Base-by-base conservation (phyloP, 2,329 filamentous ascomycete species). In the Pseudovirgaria hyperparasitica region DNA sequence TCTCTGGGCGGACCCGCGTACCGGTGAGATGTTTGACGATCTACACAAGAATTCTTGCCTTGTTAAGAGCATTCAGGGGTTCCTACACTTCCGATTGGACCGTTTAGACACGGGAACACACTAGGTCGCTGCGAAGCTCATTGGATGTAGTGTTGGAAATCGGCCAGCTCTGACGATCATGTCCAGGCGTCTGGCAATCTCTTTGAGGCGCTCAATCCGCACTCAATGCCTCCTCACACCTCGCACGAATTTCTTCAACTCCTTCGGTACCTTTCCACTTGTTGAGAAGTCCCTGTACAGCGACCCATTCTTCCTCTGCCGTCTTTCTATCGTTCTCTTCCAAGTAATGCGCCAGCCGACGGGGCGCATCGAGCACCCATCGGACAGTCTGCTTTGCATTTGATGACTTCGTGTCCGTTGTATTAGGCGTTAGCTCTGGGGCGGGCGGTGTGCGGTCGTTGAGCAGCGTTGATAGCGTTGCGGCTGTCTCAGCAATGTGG, bases 401-500 rank as follows among this genome's bases (percentile, higher is more conserved):
- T 33, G 43, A 38, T 38, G 48, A 43, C 29, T 66, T 62, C 14
- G 33, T 31, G 5, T 35, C 32, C 9, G 36, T 32, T 1, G 44
- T 43, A 4, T 27, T 22, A 17, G 37, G 22, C 16, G 46, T 44
- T 13, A 50, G 9, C 5, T 42, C 41, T 20, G 40, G 32, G 4
- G 42, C 35, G 19, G 36, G 42, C 5, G 33, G 30, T 11, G 39
- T 38, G 17, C 42, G 34, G 12, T 38, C 43, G 13, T 50, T 48
- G 37, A 59, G 41, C 2, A 51, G 48, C 4, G 45, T 50, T 4
- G 57, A 59, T 8, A 65, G 39, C 6, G 43, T 46, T 9, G 48
- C 43, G 2, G 62, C 61, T 2, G 75, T 75, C 20, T 65, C 65
- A 41, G 81, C 82, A 39, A 87, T 84, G 36, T 81, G 75, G 3